phyloP scores from a whole-genome alignment of 2,329 filamentous ascomycete genomes.

The Mycocentrospora acerina region DNA sequence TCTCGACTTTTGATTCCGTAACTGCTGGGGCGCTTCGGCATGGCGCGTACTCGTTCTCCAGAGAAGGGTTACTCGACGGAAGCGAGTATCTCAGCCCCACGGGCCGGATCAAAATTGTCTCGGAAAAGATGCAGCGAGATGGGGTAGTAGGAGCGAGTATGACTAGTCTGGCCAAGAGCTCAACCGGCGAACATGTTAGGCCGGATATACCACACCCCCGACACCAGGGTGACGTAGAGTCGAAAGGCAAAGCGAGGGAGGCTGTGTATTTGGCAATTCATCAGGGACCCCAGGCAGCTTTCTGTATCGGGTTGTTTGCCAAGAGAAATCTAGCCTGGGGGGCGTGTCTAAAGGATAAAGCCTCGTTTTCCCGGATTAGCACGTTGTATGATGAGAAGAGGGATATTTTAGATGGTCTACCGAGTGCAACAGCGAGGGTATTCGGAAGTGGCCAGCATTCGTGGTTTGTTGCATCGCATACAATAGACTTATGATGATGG shows the following conservation, averaged over 20 bases:
- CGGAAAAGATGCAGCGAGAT: constrained; percentile 10
- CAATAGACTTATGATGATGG: too few species aligned
- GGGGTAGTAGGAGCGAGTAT: constrained; percentile 14
- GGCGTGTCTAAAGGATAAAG: constrained; percentile 26
- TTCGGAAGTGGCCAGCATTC: constrained; percentile 14
- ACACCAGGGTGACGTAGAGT: constrained; percentile 3
- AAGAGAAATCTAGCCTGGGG: constrained; percentile 24
- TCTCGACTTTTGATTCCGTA: constrained; percentile 21
- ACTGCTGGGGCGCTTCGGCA: constrained; percentile 19
- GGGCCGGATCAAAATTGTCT: constrained; percentile 25
- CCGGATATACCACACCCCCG: constrained; percentile 11
- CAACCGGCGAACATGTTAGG: constrained; percentile 9
- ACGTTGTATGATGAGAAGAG: constrained; percentile 16
- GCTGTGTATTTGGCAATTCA: constrained; percentile 20
- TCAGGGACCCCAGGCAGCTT: constrained; percentile 12
- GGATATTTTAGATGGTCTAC: constrained; percentile 11
- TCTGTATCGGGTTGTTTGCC: constrained; percentile 20
- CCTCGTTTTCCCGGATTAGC: constrained; percentile 12
- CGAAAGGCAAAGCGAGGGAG: not conserved
- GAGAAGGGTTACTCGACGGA: constrained; percentile 23
- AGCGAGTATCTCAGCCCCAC: constrained; percentile 22
- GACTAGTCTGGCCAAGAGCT: constrained; percentile 6
- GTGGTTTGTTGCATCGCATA: constrained; percentile 12
- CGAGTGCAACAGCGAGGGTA: constrained; percentile 15
- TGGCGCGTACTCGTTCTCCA: constrained; percentile 26